Evolutionary conservation across 2,329 filamentous ascomycete species (phyloP).

Genomic region (Venturia pyrina): DNA sequence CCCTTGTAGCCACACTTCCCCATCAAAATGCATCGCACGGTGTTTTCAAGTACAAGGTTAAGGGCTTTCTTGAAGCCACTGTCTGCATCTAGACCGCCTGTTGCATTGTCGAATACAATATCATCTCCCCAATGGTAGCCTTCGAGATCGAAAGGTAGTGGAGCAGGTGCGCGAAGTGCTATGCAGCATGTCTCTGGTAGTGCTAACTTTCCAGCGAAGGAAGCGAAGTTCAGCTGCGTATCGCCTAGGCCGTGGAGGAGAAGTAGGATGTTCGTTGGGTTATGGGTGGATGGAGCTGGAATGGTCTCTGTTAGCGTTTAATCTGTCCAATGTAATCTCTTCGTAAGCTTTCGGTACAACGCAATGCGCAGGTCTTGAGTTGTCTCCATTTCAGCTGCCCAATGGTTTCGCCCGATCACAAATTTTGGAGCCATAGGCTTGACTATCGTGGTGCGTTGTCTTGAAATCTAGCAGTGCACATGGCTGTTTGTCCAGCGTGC

Average conservation of each 20-base stretch:
- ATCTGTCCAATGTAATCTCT: not conserved
- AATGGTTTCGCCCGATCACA: not conserved
- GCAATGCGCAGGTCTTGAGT: not conserved
- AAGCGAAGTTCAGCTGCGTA: constrained; percentile 55
- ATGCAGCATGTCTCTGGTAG: constrained; percentile 71
- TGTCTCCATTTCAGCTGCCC: not conserved
- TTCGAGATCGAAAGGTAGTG: constrained; percentile 58
- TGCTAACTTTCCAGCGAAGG: constrained; percentile 56
- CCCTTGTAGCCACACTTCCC: constrained; percentile 39
- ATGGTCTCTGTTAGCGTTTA: not conserved
- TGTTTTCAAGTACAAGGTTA: constrained; percentile 31
- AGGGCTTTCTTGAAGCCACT: constrained; percentile 38
- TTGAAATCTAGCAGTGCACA: not conserved
- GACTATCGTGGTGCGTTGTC: not conserved
- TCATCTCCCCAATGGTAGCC: constrained; percentile 56
- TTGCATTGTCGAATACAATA: constrained; percentile 43
- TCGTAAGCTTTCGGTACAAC: not conserved
- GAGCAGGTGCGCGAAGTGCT: constrained; percentile 59
- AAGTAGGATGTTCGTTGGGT: constrained; percentile 64
- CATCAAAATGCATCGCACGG: constrained; percentile 36
- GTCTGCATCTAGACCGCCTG: constrained; percentile 44
- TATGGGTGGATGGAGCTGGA: constrained; percentile 38
- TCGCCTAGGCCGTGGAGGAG: constrained; percentile 82
- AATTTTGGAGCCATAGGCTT: not conserved
- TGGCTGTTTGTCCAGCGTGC: not conserved